phyloP scores from a whole-genome alignment of 441 rosid genomes.

The Populus hybrid region DNA sequence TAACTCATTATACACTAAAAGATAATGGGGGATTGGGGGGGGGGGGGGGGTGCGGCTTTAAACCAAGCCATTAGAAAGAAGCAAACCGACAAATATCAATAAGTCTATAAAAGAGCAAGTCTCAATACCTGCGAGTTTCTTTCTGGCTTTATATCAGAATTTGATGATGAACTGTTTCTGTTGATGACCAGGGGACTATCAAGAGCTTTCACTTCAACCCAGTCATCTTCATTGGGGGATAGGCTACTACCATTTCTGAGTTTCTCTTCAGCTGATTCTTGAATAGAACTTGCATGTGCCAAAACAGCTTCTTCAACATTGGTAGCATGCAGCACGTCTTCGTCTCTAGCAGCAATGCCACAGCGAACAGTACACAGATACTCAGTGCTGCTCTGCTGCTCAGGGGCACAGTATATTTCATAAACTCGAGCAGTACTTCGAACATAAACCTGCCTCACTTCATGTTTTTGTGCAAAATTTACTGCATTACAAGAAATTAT shows the following conservation, averaged over 20 bases:
- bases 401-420: slow-evolving; percentile 64
- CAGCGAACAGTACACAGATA: slow-evolving; percentile 88
- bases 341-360: slow-evolving; percentile 55
- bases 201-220: slow-evolving; percentile 71
- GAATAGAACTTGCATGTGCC: slow-evolving; percentile 15
- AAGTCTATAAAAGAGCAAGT: slow-evolving; percentile 1
- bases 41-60: too few species aligned
- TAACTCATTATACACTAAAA: not conserved
- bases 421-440: slow-evolving; percentile 80
- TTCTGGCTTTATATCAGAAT: slow-evolving; percentile 21
- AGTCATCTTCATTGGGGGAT: slow-evolving; percentile 58
- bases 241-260: slow-evolving; percentile 29
- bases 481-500: slow-evolving; percentile 41
- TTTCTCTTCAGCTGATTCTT: slow-evolving; percentile 29
- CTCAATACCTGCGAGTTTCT: slow-evolving; percentile 41
- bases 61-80: not conserved
- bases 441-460: slow-evolving; percentile 72
- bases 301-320: slow-evolving; percentile 31
- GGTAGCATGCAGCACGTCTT: slow-evolving; percentile 34
- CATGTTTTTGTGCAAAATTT: slow-evolving; percentile 54
- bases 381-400: slow-evolving; percentile 38
- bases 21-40: too few species aligned
- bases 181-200: slow-evolving; percentile 28
- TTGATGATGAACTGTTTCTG: slow-evolving; percentile 22
- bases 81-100: not conserved